These are phyloP conservation scores for Sporothrix mexicana DNA, from an alignment of 2,329 filamentous ascomycete species.

Conservation along the genomic window DNA sequence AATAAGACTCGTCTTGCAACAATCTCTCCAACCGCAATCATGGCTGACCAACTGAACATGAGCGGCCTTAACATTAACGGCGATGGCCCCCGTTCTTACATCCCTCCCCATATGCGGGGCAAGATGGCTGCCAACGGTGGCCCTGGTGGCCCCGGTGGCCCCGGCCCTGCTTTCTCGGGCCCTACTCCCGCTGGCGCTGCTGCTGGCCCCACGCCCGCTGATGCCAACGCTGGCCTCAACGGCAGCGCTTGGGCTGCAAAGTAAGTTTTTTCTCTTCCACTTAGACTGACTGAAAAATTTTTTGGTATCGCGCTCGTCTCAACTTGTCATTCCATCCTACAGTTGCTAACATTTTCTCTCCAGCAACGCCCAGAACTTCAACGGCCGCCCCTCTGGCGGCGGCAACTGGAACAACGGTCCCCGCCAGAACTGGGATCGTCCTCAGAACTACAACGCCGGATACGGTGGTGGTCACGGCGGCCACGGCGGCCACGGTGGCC, in stretches of 20 bases:
- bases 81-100: constrained; percentile 69
- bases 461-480: constrained; percentile 56
- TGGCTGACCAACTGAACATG: constrained; percentile 88
- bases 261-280: constrained; percentile 50
- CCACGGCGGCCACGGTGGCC: constrained; percentile 53
- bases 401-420: constrained; percentile 39
- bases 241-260: constrained; percentile 69
- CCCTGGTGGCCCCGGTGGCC: constrained; percentile 38
- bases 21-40: constrained; percentile 53
- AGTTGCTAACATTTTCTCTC: constrained; percentile 36
- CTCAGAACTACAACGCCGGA: constrained; percentile 62
- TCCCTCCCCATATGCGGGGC: constrained; percentile 81
- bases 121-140: constrained; percentile 50
- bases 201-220: constrained; percentile 18
- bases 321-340: constrained; percentile 1
- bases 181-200: constrained; percentile 29
- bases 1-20: constrained; percentile 35
- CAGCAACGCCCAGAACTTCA: constrained; percentile 55
- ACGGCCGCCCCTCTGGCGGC: constrained; percentile 45
- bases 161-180: constrained; percentile 36
- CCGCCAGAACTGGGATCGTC: constrained; percentile 41
- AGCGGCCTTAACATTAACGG: constrained; percentile 68
- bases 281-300: neutral
- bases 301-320: constrained; percentile 31
- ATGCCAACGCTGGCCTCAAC: constrained; percentile 54